A percentile compares a stretch with the other conserved stretches of the same genome.
Conservation (phyloP, 2,329 filamentous ascomycete genomes). For the Erysiphe neolycopersici region DNA sequence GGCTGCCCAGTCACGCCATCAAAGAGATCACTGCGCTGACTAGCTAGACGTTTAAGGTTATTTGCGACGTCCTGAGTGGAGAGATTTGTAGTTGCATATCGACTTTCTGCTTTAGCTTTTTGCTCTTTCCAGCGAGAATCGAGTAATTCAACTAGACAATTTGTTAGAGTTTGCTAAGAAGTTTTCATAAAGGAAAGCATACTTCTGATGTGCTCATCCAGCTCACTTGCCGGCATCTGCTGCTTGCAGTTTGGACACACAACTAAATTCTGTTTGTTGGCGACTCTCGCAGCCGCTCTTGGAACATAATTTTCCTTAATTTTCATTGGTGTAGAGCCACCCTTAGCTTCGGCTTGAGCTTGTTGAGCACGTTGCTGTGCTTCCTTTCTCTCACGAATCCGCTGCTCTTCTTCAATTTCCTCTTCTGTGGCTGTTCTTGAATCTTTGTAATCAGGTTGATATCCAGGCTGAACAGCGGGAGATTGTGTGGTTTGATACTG, state of each 20-base stretch:
- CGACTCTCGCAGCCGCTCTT: conserved; percentile 45
- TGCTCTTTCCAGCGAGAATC: conserved; percentile 94
- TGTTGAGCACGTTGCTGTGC: conserved; percentile 40
- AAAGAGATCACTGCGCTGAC: conserved; percentile 68
- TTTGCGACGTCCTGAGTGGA: conserved; percentile 70
- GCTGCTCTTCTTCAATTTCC: conserved; percentile 34
- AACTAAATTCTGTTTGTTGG: conserved; percentile 37
- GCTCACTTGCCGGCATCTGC: conserved; percentile 61
- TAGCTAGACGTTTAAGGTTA: conserved; percentile 84
- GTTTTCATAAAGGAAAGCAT: conserved; percentile 11
- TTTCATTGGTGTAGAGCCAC: conserved; percentile 45
- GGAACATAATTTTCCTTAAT: conserved; percentile 88
- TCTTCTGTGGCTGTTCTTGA: conserved; percentile 15
- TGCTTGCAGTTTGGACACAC: conserved; percentile 86
- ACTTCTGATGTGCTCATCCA: conserved; percentile 82
- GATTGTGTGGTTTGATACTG: conserved; percentile 16
- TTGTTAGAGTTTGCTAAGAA: conserved; percentile 1
- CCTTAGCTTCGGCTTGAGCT: conserved; percentile 51
- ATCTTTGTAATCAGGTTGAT: conserved; percentile 13
- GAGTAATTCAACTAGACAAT: conserved; percentile 43
- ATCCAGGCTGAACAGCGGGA: conserved; percentile 15
- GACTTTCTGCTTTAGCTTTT: conserved; percentile 63
- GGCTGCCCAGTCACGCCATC: conserved; percentile 43
- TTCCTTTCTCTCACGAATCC: conserved; percentile 35
- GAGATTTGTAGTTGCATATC: conserved; percentile 64